Percentiles rank a stretch among this genome's conserved stretches.
phyloP scores from a whole-genome alignment of 2,329 filamentous ascomycete genomes.

The Zopfia rhizophila region DNA sequence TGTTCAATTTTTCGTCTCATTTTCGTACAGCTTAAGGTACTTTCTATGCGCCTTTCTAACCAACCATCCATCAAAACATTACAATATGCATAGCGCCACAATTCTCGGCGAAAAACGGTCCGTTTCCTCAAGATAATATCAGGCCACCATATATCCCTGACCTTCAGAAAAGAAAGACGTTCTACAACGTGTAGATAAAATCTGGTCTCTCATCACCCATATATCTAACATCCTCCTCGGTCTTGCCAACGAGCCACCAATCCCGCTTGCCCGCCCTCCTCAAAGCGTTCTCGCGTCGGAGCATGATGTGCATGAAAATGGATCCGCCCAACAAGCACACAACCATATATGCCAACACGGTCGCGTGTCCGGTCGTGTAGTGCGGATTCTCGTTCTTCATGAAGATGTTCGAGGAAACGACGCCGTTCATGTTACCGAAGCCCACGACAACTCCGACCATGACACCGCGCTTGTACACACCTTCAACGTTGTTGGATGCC shows the following conservation, averaged over 20 bases:
- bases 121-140: no score
- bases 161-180: no score
- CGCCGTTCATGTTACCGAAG: conserved; percentile 92
- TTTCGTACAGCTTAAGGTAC: no score
- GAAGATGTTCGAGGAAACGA: conserved; percentile 87
- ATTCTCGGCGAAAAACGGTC: no score
- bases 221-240: conserved; percentile 68
- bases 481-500: conserved; percentile 89
- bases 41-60: no score
- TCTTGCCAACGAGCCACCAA: conserved; percentile 72
- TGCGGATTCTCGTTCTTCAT: conserved; percentile 67
- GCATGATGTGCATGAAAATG: conserved; percentile 69
- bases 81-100: no score
- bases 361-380: conserved; percentile 78
- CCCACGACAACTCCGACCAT: conserved; percentile 87
- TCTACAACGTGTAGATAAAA: conserved; percentile 74
- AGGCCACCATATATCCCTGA: no score
- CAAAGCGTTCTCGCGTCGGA: conserved; percentile 75
- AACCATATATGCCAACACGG: conserved; percentile 78
- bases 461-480: conserved; percentile 92
- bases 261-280: conserved; percentile 73
- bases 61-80: no score
- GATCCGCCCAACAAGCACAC: conserved; percentile 78
- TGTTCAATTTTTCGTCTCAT: no score
- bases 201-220: conserved; percentile 76